Conservation (phyloP, 2,329 filamentous ascomycete genomes). For the Aspergillus bombycis region DNA sequence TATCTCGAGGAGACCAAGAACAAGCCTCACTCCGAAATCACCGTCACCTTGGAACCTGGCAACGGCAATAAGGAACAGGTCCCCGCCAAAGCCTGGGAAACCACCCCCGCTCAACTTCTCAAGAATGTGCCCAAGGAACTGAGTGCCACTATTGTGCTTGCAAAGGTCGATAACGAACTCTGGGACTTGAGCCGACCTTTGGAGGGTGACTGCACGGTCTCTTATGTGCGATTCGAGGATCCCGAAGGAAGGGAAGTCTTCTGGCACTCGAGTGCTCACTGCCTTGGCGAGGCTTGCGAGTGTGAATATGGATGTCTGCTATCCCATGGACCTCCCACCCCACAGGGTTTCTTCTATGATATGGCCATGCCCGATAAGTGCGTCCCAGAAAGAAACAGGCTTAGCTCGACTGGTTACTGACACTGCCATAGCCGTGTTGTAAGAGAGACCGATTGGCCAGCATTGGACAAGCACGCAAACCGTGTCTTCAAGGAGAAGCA, state of each 20-base stretch:
- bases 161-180: constrained; percentile 74
- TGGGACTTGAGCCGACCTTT: constrained; percentile 94
- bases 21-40: constrained; percentile 50
- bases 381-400: constrained; percentile 15
- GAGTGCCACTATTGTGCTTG: constrained; percentile 82
- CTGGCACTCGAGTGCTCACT: constrained; percentile 95
- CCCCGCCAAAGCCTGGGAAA: constrained; percentile 82
- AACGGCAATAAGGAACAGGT: constrained; percentile 44
- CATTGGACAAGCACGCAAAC: constrained; percentile 76
- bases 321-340: constrained; percentile 89
- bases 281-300: constrained; percentile 93
- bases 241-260: constrained; percentile 86
- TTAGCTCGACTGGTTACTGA: constrained; percentile 21
- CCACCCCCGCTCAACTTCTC: constrained; percentile 79
- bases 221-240: constrained; percentile 81
- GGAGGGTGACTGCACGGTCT: constrained; percentile 82
- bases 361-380: constrained; percentile 78
- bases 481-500: constrained; percentile 97
- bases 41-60: constrained; percentile 52
- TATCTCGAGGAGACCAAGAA: constrained; percentile 74
- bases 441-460: constrained; percentile 77
- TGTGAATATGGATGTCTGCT: constrained; percentile 87
- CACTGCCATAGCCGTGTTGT: constrained; percentile 58
- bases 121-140: constrained; percentile 80
- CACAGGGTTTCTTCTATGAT: constrained; percentile 96